Percentiles rank a stretch among this genome's conserved stretches.
Evolutionary conservation across 495 filamentous ascomycete species (phyloP).

Genomic region (Penicillium lividum): DNA sequence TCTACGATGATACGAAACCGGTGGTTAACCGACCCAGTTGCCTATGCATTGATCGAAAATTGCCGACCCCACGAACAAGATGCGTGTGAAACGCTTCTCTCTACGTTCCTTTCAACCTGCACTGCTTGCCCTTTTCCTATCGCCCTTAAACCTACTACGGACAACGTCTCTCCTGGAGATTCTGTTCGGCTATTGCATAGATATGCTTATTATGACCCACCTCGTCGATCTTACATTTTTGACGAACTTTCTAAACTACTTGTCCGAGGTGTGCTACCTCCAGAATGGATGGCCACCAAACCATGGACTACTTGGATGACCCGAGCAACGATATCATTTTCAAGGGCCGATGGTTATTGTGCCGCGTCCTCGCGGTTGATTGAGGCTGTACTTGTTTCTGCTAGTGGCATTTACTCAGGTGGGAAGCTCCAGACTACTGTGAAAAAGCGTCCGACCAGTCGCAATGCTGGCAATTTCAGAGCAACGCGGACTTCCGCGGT

Average conservation of each 20-base stretch:
- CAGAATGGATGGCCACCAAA: conserved; percentile 51
- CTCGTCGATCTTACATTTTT: conserved; percentile 37
- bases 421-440: not conserved
- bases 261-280: conserved; percentile 36
- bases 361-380: conserved; percentile 40
- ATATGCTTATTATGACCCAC: conserved; percentile 27
- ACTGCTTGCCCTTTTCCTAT: conserved; percentile 32
- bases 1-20: conserved; percentile 53
- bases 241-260: conserved; percentile 44
- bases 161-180: conserved; percentile 23
- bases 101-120: conserved; percentile 32
- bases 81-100: conserved; percentile 39
- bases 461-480: conserved; percentile 14
- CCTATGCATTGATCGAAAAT: conserved; percentile 37
- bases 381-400: conserved; percentile 40
- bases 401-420: conserved; percentile 22
- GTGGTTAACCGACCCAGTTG: conserved; percentile 38
- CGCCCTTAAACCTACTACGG: conserved; percentile 29
- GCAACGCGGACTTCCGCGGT: conserved; percentile 18
- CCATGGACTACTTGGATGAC: conserved; percentile 47
- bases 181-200: conserved; percentile 34
- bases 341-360: conserved; percentile 36
- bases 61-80: conserved; percentile 38
- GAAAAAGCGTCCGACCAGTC: not conserved
- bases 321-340: conserved; percentile 44